Percentiles rank a stretch among this genome's conserved stretches.
These are phyloP conservation scores for Tulasnella sp. DNA, from an alignment of 768 basidiomycete species.

Conservation along the genomic window DNA sequence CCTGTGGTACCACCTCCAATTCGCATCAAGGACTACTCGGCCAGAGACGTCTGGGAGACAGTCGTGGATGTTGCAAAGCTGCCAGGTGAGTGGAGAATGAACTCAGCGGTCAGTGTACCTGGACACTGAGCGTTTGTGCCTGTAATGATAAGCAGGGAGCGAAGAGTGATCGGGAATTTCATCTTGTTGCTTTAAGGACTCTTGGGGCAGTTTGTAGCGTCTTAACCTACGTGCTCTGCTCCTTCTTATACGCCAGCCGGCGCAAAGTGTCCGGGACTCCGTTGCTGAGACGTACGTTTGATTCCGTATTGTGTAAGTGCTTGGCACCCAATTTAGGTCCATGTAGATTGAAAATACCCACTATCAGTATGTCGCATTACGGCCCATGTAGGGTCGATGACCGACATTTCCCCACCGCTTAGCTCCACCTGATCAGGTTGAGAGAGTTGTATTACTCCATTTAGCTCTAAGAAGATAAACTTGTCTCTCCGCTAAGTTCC, in stretches of 20 bases:
- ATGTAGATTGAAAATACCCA: neutral
- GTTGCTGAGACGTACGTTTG: neutral
- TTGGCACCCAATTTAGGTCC: neutral
- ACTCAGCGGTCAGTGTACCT: constrained; percentile 47
- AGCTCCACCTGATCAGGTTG: neutral
- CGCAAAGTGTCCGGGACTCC: neutral
- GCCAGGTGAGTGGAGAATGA: constrained; percentile 48
- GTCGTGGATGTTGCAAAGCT: constrained; percentile 43
- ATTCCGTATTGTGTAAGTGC: neutral
- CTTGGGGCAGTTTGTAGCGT: neutral
- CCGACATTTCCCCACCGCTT: neutral
- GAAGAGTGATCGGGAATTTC: neutral
- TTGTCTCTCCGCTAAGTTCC: neutral
- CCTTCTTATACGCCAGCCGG: neutral
- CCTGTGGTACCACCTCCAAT: constrained; percentile 19
- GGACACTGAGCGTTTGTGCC: constrained; percentile 49
- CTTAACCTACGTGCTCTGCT: neutral
- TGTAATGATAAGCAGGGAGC: constrained; percentile 36
- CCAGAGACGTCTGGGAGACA: neutral
- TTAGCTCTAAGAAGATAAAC: neutral
- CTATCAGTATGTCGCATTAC: neutral
- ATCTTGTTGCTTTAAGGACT: neutral
- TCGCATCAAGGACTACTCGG: constrained; percentile 19
- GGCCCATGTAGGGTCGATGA: neutral
- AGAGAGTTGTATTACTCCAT: neutral